A percentile compares a stretch with the other conserved stretches of the same genome.
These are phyloP conservation scores for Chalaropsis thielavioides DNA, from an alignment of 2,329 filamentous ascomycete genomes.

Conservation along the genomic window DNA sequence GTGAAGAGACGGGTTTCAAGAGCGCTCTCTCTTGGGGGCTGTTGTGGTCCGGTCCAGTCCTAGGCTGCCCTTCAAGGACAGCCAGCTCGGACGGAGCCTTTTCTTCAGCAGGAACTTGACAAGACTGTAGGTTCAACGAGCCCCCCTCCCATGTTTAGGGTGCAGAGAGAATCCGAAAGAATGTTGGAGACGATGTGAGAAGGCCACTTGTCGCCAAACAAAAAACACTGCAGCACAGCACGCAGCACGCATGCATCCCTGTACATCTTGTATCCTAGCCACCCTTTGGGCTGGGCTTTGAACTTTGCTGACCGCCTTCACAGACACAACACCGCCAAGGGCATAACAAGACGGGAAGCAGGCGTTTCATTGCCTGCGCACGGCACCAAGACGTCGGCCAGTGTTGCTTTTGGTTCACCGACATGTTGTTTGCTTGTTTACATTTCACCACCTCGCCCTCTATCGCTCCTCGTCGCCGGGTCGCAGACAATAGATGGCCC, in stretches of 20 bases:
- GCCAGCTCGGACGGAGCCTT: neutral
- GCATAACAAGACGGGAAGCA: no score
- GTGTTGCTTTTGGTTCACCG: neutral
- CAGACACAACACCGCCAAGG: neutral
- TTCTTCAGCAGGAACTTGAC: neutral
- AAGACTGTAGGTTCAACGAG: neutral
- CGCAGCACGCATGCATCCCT: no score
- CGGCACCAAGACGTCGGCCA: neutral
- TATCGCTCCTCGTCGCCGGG: neutral
- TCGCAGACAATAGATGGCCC: neutral
- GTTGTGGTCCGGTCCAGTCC: neutral
- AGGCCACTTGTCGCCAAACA: slow-evolving; percentile 3
- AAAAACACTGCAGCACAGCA: neutral
- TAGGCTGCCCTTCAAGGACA: neutral
- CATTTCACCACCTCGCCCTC: neutral
- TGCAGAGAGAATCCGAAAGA: neutral
- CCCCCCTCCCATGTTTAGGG: neutral
- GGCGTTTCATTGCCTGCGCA: neutral
- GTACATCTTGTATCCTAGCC: neutral
- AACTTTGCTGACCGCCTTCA: neutral
- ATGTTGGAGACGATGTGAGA: neutral
- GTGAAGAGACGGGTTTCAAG: neutral
- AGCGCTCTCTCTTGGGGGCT: neutral
- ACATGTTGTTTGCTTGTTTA: neutral
- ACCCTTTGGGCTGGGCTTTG: neutral